These are phyloP conservation scores for Hirschioporus abietinus DNA, from an alignment of 768 basidiomycete genomes.

Conservation along the genomic window DNA sequence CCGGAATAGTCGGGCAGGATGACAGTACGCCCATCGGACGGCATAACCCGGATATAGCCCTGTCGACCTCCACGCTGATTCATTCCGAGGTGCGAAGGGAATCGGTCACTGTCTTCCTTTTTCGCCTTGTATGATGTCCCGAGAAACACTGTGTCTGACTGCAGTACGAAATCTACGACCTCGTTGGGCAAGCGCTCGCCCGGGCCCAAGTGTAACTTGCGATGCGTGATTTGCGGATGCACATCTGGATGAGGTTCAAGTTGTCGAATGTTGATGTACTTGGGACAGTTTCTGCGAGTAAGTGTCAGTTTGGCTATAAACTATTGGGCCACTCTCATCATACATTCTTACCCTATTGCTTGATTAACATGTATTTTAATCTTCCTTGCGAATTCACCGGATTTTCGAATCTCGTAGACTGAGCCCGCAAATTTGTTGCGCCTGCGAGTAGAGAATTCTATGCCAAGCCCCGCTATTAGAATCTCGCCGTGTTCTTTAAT, in stretches of 20 bases:
- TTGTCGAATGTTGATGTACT: slow-evolving; percentile 58
- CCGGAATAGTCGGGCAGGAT: slow-evolving; percentile 60
- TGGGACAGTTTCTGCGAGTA: slow-evolving; percentile 53
- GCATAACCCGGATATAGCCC: slow-evolving; percentile 56
- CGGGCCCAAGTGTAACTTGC: slow-evolving; percentile 26
- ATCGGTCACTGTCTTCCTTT: slow-evolving; percentile 30
- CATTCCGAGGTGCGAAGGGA: slow-evolving; percentile 56
- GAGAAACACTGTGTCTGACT: slow-evolving; percentile 49
- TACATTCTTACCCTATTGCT: slow-evolving; percentile 46
- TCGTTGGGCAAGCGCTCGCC: slow-evolving; percentile 44
- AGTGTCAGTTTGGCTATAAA: no score
- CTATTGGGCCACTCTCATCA: no score
- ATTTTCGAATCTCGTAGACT: slow-evolving; percentile 16
- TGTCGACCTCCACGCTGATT: slow-evolving; percentile 62
- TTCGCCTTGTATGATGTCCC: slow-evolving; percentile 45
- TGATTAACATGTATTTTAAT: slow-evolving; percentile 47
- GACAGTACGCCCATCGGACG: slow-evolving; percentile 48
- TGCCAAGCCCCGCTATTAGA: slow-evolving; percentile 53
- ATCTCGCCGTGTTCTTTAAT: slow-evolving; percentile 7
- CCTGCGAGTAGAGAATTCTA: slow-evolving; percentile 50
- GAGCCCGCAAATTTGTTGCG: slow-evolving; percentile 60
- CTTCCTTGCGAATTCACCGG: not conserved
- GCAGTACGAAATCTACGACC: slow-evolving; percentile 41
- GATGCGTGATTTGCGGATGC: slow-evolving; percentile 32
- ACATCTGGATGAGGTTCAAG: slow-evolving; percentile 38